These are phyloP conservation scores for Linum tenue DNA, from an alignment of 345 rosid genomes.

Conservation along the genomic window DNA sequence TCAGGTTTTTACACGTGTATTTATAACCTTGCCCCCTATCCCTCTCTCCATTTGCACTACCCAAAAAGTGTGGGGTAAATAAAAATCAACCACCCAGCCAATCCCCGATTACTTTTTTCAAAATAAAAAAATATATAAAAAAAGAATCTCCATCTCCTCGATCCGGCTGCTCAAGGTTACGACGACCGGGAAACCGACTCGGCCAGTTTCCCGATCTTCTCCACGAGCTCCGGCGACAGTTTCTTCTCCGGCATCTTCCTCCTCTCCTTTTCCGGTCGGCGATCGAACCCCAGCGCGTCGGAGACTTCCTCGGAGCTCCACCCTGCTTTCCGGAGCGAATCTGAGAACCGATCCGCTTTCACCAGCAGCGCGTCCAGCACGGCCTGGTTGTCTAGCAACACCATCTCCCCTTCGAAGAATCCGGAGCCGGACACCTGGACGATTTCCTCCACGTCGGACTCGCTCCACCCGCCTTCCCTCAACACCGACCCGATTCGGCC, in stretches of 20 bases:
- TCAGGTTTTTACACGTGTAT: not conserved
- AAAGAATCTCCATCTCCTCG: not conserved
- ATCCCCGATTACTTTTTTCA: no score
- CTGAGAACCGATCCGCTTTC: constrained; percentile 87
- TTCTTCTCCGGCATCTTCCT: constrained; percentile 47
- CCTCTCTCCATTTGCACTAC: constrained; percentile 18
- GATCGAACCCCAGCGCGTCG: constrained; percentile 77
- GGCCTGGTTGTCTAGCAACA: constrained; percentile 65
- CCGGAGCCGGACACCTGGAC: constrained; percentile 78
- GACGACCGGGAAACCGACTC: constrained; percentile 78
- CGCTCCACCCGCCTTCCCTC: constrained; percentile 84
- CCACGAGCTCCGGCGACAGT: constrained; percentile 60
- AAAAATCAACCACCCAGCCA: no score
- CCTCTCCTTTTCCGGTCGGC: constrained; percentile 62
- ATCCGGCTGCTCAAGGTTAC: constrained; percentile 23
- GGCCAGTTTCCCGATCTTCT: constrained; percentile 69
- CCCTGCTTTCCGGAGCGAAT: constrained; percentile 75
- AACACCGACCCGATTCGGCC: constrained; percentile 70
- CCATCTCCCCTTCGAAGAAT: constrained; percentile 71
- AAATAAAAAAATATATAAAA: no score
- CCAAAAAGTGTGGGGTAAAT: not conserved
- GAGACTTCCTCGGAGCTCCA: constrained; percentile 98
- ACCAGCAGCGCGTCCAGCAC: constrained; percentile 68
- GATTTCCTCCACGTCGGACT: constrained; percentile 66
- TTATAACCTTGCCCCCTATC: not conserved